Percentiles rank a stretch among this genome's conserved stretches.
phyloP scores from a whole-genome alignment of 2,329 filamentous ascomycete species.

The Magnaporthales sp. region DNA sequence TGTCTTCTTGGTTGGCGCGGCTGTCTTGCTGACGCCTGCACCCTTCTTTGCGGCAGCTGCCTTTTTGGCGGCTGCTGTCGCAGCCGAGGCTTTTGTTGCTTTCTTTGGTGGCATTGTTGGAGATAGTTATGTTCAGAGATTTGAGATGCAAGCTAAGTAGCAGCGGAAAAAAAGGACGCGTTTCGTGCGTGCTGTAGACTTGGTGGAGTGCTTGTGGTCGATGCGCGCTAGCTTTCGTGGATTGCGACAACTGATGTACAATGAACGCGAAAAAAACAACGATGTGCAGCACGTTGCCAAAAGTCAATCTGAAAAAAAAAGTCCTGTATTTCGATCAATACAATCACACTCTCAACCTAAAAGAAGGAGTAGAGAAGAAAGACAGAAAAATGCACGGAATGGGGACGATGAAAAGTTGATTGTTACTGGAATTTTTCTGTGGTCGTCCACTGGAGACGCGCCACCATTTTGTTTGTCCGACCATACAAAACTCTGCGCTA shows the following conservation, averaged over 20 bases:
- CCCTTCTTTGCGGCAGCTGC: conserved; percentile 19
- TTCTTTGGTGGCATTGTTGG: not conserved
- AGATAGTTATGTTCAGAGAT: not conserved
- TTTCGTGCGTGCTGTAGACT: not conserved
- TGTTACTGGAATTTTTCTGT: conserved; percentile 3
- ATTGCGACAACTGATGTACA: not conserved
- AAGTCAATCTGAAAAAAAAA: not conserved
- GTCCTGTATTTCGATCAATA: not conserved
- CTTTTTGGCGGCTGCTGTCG: not conserved
- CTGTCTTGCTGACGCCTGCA: conserved; percentile 30
- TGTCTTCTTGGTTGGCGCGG: conserved; percentile 24
- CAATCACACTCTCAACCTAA: not conserved
- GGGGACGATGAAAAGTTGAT: not conserved
- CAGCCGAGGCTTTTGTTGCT: not conserved
- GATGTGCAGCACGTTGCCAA: not conserved
- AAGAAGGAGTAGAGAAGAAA: not conserved
- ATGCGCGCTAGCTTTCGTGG: not conserved
- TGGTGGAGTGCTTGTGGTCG: not conserved
- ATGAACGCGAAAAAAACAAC: not conserved
- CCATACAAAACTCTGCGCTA: not conserved
- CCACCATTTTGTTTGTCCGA: conserved; percentile 1
- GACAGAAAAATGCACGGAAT: not conserved
- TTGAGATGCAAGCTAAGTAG: not conserved
- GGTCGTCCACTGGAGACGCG: not conserved
- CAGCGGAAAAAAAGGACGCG: not conserved